Conservation (phyloP, 1,139 yeast genomes). For the Yamadazyma membranifaciens region DNA sequence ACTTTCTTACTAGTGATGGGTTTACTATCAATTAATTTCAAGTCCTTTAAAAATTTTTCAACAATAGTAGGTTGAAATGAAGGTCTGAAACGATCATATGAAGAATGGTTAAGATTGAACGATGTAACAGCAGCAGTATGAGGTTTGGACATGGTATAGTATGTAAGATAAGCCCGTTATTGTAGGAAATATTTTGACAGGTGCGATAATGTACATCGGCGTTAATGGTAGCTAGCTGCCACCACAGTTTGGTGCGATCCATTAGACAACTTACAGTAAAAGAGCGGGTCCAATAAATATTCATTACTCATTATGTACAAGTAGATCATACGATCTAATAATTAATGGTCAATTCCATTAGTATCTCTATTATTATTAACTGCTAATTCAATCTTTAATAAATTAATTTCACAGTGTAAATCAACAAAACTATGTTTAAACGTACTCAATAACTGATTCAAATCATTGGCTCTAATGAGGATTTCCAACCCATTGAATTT, state of each 20-base stretch:
- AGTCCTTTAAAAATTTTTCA: constrained; percentile 38
- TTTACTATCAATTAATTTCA: constrained; percentile 25
- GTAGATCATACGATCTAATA: neutral
- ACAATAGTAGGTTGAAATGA: constrained; percentile 50
- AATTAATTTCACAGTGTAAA: constrained; percentile 20
- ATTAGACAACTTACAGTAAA: too few species aligned
- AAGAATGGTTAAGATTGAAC: constrained; percentile 52
- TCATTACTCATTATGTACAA: constrained; percentile 14
- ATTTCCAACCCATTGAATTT: constrained; percentile 33
- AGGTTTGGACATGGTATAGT: constrained; percentile 14
- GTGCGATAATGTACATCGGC: too few species aligned
- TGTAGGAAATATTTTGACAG: too few species aligned
- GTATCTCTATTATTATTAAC: neutral
- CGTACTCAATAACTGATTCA: constrained; percentile 16
- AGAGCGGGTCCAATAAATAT: constrained; percentile 4
- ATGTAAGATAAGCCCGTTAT: too few species aligned
- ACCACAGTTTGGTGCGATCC: too few species aligned
- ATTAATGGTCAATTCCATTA: too few species aligned
- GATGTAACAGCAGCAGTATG: constrained; percentile 41
- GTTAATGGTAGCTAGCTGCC: too few species aligned
- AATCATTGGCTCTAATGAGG: constrained; percentile 17
- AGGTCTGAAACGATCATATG: constrained; percentile 59
- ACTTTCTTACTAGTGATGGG: constrained; percentile 27
- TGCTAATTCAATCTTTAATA: constrained; percentile 11
- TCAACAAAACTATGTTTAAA: constrained; percentile 18